Percentiles rank a stretch among this genome's conserved stretches.
Evolutionary conservation across 805 yeast species (phyloP).

Genomic region (Zygoascus flipseniorum): DNA sequence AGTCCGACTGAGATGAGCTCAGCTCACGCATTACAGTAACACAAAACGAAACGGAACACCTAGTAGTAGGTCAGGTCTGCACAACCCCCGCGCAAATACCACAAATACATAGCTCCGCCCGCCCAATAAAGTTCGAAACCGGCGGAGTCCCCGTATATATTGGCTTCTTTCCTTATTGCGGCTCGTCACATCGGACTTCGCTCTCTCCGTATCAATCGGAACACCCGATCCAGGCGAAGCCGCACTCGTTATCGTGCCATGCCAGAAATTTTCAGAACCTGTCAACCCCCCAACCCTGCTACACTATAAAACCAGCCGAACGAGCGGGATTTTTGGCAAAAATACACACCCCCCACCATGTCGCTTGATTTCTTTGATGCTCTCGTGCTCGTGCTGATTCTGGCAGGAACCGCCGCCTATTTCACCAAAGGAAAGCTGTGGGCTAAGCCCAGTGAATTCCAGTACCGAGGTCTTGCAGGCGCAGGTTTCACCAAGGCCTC

Average conservation of each 20-base stretch:
- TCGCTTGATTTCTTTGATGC: conserved; percentile 61
- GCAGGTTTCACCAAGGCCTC: conserved; percentile 11
- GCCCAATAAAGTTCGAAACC: too few relatives aligned
- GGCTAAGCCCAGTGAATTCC: conserved; percentile 25
- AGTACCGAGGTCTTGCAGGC: conserved; percentile 15
- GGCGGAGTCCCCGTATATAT: background rate
- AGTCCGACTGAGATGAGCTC: too few relatives aligned
- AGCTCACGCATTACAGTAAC: too few relatives aligned
- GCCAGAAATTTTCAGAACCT: background rate
- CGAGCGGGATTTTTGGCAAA: too few relatives aligned
- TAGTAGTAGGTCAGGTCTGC: too few relatives aligned
- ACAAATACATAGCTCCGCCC: too few relatives aligned
- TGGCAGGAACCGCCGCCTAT: conserved; percentile 57
- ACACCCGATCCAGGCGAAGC: background rate
- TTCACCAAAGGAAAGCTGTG: conserved; percentile 54
- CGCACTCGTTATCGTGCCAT: background rate
- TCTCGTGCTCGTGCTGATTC: conserved; percentile 55
- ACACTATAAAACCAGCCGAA: background rate
- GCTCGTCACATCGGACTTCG: background rate
- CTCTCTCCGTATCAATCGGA: background rate
- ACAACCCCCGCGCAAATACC: too few relatives aligned
- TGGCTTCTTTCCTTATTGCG: background rate
- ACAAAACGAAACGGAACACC: too few relatives aligned
- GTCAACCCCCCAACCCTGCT: background rate
- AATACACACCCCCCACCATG: background rate